Conservation (phyloP, 306 rosid species). For the Myrica gale region DNA sequence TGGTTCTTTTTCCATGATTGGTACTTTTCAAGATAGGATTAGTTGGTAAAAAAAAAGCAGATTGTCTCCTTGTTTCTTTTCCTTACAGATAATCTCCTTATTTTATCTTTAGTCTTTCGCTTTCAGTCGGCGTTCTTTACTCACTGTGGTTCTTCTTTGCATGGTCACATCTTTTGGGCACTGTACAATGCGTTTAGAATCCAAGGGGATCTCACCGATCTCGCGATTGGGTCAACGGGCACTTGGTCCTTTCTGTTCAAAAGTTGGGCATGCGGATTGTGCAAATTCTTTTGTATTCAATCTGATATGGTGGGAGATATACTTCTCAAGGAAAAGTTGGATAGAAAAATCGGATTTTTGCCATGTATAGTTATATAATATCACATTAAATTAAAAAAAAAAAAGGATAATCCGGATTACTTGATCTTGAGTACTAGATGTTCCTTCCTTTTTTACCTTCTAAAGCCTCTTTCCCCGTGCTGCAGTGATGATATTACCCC, state of each 20-base stretch:
- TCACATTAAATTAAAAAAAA: no score
- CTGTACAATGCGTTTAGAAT: conserved; percentile 44
- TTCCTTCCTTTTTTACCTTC: no score
- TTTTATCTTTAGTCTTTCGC: conserved; percentile 41
- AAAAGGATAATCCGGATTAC: no score
- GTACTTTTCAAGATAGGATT: conserved; percentile 35
- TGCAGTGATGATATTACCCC: no score
- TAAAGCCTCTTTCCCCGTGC: no score
- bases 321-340: no score
- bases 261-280: conserved; percentile 30
- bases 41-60: conserved; percentile 34
- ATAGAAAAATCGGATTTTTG: background rate
- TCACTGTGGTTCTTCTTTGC: conserved; percentile 33
- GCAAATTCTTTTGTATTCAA: background rate
- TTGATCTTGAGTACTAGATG: no score
- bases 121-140: conserved; percentile 32
- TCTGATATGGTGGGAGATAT: background rate
- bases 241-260: conserved; percentile 15
- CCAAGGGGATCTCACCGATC: conserved; percentile 40
- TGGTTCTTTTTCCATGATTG: conserved; percentile 39
- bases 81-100: conserved; percentile 31
- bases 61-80: conserved; percentile 33
- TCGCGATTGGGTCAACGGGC: conserved; percentile 23
- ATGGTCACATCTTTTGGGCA: conserved; percentile 25
- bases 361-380: background rate